phyloP scores from a whole-genome alignment of 129 eudicot genomes.

The Artemisia tridentata region DNA sequence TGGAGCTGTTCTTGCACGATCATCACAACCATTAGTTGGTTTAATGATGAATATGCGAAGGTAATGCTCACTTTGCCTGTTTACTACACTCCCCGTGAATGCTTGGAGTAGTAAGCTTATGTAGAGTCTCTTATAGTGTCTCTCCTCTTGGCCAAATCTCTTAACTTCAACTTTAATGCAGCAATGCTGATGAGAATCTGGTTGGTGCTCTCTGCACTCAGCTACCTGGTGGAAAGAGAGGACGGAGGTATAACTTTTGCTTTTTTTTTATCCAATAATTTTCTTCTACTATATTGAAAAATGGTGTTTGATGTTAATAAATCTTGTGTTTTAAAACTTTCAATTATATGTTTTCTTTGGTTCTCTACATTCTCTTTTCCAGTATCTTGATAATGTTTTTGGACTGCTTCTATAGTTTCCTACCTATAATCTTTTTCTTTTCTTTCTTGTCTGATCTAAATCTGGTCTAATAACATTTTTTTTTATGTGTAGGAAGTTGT shows the following conservation, averaged over 20 bases:
- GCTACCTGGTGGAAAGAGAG: constrained; percentile 52
- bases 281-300: constrained; percentile 2
- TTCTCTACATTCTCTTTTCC: neutral
- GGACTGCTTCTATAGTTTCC: neutral
- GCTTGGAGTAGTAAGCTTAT: constrained; percentile 10
- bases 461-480: constrained; percentile 7
- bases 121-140: constrained; percentile 9
- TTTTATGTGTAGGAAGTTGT: constrained; percentile 68
- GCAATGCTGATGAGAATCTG: constrained; percentile 93
- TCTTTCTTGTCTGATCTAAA: neutral
- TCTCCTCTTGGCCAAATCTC: neutral
- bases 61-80: constrained; percentile 33
- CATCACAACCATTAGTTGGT: constrained; percentile 97
- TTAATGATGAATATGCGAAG: constrained; percentile 99
- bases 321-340: neutral
- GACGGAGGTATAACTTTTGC: constrained; percentile 46
- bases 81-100: neutral
- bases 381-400: constrained; percentile 12
- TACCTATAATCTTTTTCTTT: neutral
- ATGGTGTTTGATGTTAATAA: neutral
- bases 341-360: neutral
- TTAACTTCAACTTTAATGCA: constrained; percentile 36
- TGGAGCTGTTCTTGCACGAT: constrained; percentile 97
- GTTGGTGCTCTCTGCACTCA: constrained; percentile 89
- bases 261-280: constrained; percentile 4